Base-by-base conservation (phyloP, 2,329 filamentous ascomycete species). In the Pseudocercospora fijiensis region DNA sequence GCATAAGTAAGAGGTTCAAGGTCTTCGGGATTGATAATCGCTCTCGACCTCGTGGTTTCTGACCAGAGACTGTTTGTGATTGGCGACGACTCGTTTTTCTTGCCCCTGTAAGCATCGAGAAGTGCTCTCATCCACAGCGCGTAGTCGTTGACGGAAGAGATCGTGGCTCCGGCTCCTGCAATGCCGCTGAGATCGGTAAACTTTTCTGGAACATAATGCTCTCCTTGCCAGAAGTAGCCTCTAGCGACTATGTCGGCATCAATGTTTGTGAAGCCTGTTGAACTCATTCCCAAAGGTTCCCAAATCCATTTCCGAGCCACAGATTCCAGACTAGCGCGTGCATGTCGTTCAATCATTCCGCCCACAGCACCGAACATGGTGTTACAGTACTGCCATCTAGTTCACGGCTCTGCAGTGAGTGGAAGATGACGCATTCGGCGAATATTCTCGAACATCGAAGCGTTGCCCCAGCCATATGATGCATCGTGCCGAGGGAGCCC, bases 341-440 rank as follows among this genome's bases (percentile, higher is more conserved):
- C 78, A 2, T 82, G 62, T 0, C 71, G 77, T 65, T 84, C 80
- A 13, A 85, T 69, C 0, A 84, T 75, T 64, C 83, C 75, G 3
- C 78, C 78, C 3, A 79, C 76, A 1, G 76, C 76, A 0, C 74
- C 74, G 68, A 77, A 86, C 78, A 85, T 84, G 63, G 79, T 73
- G 70, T 86, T 85, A 69, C 76, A 80, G 69, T 86, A 85, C 62
- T 81, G 76, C 61, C 76, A 84, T 57, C 68, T 74, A 1, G 77
- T 76, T 1, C 84, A 77, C 4, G 82, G 77, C 65, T 83, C 80
- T 7, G 73, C 72, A 0, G 76, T 76, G 65, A 82, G 66, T 2
- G 80, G 77, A 13, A 86, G 72, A 65, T 83, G 70, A 3, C 83
- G 76, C 26, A 85, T 66, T 28, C 78, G 79, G 30, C 79, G 73